These are phyloP conservation scores for Boletales sp. DNA, from an alignment of 768 basidiomycete genomes.

Conservation along the genomic window DNA sequence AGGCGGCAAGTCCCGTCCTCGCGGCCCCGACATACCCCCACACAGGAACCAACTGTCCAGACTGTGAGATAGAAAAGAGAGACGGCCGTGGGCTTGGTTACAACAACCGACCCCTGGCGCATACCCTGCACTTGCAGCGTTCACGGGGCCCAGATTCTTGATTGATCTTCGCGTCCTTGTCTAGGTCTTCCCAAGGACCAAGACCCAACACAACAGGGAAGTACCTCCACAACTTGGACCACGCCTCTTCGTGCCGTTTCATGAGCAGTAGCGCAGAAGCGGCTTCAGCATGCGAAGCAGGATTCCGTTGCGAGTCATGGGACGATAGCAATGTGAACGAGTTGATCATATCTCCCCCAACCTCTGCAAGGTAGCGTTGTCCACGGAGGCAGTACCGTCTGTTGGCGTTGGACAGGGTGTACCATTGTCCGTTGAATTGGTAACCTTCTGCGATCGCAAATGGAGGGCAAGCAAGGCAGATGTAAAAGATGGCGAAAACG, in stretches of 20 bases:
- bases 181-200: conserved; percentile 6
- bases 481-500: not conserved
- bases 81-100: too few species aligned
- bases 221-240: not conserved
- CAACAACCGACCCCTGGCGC: too few species aligned
- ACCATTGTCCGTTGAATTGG: not conserved
- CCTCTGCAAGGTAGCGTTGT: not conserved
- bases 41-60: too few species aligned
- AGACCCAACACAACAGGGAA: conserved; percentile 3
- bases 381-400: conserved; percentile 1
- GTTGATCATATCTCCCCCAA: not conserved
- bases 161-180: not conserved
- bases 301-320: too few species aligned
- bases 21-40: too few species aligned
- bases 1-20: too few species aligned
- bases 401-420: not conserved
- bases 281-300: too few species aligned
- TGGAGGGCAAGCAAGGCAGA: conserved; percentile 7
- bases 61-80: too few species aligned
- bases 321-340: not conserved
- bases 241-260: not conserved
- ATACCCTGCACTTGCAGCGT: too few species aligned
- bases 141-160: too few species aligned
- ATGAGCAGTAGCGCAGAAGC: not conserved
- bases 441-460: conserved; percentile 9